Evolutionary conservation across 2,329 filamentous ascomycete species (phyloP).

Genomic region (Hypoxylon rubiginosum): DNA sequence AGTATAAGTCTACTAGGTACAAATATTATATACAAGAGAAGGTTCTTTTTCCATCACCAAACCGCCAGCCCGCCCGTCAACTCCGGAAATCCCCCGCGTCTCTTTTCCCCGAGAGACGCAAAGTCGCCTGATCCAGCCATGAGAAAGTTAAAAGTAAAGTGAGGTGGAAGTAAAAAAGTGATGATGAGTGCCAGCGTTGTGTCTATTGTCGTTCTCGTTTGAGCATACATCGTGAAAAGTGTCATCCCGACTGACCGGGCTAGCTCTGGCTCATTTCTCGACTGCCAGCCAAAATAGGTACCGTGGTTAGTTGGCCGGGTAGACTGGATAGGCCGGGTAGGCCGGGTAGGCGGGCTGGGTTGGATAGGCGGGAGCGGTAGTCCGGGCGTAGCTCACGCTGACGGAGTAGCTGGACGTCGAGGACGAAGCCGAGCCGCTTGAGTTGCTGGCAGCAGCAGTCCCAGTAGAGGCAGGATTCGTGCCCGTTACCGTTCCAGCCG

Average conservation of each 20-base stretch:
- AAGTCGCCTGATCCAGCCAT: neutral
- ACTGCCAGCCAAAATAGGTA: too few species aligned
- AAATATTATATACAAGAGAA: neutral
- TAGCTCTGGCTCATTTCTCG: neutral
- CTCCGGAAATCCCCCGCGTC: neutral
- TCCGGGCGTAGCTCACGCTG: slow-evolving; percentile 22
- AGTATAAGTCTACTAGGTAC: neutral
- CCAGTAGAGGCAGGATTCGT: neutral
- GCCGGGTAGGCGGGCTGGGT: neutral
- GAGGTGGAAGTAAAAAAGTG: neutral
- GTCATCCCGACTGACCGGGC: neutral
- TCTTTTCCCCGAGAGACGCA: neutral
- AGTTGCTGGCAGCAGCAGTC: slow-evolving; percentile 3
- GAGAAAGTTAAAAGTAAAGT: neutral
- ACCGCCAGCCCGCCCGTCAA: neutral
- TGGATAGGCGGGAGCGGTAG: neutral
- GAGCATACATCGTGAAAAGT: neutral
- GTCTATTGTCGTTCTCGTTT: neutral
- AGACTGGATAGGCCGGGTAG: neutral
- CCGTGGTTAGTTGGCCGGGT: neutral
- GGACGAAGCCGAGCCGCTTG: slow-evolving; percentile 8
- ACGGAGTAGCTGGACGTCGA: slow-evolving; percentile 13
- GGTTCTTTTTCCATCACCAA: neutral
- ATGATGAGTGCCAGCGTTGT: neutral
- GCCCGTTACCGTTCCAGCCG: neutral